Evolutionary conservation across 495 filamentous ascomycete genomes (phyloP), one percentile per base, ranked within the genome.

Genomic region (Hypoxylon cercidicola): DNA sequence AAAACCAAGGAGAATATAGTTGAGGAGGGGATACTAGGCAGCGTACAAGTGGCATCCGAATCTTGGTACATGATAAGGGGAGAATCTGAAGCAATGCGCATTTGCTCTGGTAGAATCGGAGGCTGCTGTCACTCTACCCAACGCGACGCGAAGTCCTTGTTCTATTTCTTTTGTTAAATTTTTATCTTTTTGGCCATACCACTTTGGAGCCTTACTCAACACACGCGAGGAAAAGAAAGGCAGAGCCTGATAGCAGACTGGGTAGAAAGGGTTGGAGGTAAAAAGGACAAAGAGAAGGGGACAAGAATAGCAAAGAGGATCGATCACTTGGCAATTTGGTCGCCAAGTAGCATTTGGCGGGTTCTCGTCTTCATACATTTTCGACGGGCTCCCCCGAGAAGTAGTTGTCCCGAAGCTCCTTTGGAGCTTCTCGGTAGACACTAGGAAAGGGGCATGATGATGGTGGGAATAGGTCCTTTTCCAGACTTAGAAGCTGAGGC

Each of bases 161-260:
- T 68, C 45, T 64, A 19, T 64, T 68, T 63, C 60, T 47, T 64
- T 64, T 64, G 60, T 64, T 37, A 4, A 32, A 41, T 59, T 60
- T 52, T 53, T 37, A 39, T 25, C 4, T 32, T 53, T 46, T 62
- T 20, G 55, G 50, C 60, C 49, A 50, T 40, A 40, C 55, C 32
- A 32, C 15, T 58, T 43, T 48, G 28, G 45, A 20, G 50, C 54
- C 18, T 63, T 48, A 57, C 35, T 51, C 44, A 43, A 59, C 35
- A 59, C 35, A 48, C 23, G 44, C 39, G 50, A 43, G 44, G 41
- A 48, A 11, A 10, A 32, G 8, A 32, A 1, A 43, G 58, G 43
- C 16, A 39, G 53, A 16, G 65, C 60, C 65, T 68, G 65, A 60
- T 41, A 68, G 65, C 65, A 57, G 65, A 55, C 56, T 54, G 51